Conservation (phyloP, 257 asterid species). For the Solanum pimpinellifolium region DNA sequence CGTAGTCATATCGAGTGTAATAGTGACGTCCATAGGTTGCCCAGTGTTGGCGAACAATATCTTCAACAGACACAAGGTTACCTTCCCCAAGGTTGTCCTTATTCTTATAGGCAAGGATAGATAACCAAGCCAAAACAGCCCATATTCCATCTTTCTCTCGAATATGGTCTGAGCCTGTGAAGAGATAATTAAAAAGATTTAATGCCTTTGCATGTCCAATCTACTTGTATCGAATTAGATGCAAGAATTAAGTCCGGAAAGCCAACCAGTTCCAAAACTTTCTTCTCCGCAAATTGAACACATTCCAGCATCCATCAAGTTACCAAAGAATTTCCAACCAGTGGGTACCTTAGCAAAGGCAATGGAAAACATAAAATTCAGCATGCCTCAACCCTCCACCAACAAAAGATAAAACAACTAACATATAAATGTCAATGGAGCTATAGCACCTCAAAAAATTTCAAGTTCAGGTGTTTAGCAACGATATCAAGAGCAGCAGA, state of each 20-base stretch:
- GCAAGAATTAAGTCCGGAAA: not conserved
- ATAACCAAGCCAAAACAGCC: slow-evolving; percentile 98
- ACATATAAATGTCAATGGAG: not conserved
- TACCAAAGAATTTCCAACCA: slow-evolving; percentile 98
- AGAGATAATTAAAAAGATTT: not conserved
- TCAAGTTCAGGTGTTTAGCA: slow-evolving; percentile 72
- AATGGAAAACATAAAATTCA: slow-evolving; percentile 11
- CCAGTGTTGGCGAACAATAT: slow-evolving; percentile 97
- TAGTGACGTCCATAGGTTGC: slow-evolving; percentile 90
- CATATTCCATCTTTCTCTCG: slow-evolving; percentile 99
- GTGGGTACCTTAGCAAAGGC: slow-evolving; percentile 68
- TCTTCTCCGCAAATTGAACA: slow-evolving; percentile 99
- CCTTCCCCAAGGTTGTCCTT: slow-evolving; percentile 66
- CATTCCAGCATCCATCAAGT: slow-evolving; percentile 99
- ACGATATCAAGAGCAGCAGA: slow-evolving; percentile 99
- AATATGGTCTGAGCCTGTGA: slow-evolving; percentile 90
- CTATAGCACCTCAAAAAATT: slow-evolving; percentile 75
- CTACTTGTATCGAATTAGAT: not conserved
- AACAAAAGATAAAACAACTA: not conserved
- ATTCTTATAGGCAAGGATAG: slow-evolving; percentile 83
- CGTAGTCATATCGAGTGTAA: slow-evolving; percentile 93
- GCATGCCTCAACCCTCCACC: not conserved
- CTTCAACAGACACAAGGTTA: slow-evolving; percentile 79
- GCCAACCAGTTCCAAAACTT: slow-evolving; percentile 97
- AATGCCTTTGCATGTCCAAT: not conserved